phyloP scores from a whole-genome alignment of 169 alveolate species.

The Cystoisospora suis region DNA sequence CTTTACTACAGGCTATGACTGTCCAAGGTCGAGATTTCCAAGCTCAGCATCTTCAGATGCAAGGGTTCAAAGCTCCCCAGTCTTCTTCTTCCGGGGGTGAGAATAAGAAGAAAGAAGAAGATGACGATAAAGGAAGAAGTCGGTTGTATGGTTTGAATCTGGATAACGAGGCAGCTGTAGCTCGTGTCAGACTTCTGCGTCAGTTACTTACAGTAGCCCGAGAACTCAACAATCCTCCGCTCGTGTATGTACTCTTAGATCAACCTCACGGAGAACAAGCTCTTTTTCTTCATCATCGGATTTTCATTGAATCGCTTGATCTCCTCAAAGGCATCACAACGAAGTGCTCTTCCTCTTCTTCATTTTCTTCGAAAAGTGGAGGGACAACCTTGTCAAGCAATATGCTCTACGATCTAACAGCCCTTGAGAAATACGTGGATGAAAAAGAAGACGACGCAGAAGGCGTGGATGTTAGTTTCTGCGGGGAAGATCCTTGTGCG shows the following conservation, averaged over 20 bases:
- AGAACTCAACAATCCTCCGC: constrained; percentile 28
- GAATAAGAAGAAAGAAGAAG: neutral
- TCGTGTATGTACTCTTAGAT: constrained; percentile 40
- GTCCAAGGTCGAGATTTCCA: neutral
- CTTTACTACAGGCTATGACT: neutral
- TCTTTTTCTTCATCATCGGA: neutral
- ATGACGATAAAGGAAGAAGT: neutral
- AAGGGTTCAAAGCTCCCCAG: neutral
- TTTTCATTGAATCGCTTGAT: neutral
- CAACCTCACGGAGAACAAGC: constrained; percentile 28
- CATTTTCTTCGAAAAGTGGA: too few species aligned
- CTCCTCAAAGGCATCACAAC: neutral
- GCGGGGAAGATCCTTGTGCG: too few species aligned
- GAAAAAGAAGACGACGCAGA: too few species aligned
- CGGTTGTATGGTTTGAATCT: neutral
- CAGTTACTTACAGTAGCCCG: constrained; percentile 45
- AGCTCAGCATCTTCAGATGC: neutral
- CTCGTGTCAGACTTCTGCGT: constrained; percentile 51
- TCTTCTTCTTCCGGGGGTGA: neutral
- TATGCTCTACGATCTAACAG: too few species aligned
- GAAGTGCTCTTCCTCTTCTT: too few species aligned
- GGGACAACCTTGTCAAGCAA: too few species aligned
- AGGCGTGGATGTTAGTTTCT: too few species aligned
- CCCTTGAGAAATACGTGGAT: too few species aligned
- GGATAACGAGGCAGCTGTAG: constrained; percentile 38